These are phyloP conservation scores for Juglanconis juglandina DNA, from an alignment of 2,329 filamentous ascomycete genomes.

Conservation along the genomic window DNA sequence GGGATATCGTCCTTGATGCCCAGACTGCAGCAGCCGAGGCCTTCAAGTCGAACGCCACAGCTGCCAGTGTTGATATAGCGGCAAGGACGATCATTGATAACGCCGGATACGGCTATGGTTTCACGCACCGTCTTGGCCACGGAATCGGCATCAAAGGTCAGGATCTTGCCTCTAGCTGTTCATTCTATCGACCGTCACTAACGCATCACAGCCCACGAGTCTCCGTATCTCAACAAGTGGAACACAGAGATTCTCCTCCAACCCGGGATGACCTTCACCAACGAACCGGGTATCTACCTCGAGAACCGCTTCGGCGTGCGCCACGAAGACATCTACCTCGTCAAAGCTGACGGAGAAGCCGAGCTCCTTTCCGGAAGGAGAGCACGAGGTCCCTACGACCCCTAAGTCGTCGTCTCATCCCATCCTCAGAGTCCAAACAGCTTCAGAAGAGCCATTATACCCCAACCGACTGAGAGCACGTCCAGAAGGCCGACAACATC, in stretches of 20 bases:
- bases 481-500: slow-evolving; percentile 22
- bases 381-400: slow-evolving; percentile 51
- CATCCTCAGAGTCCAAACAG: slow-evolving; percentile 14
- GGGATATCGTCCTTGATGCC: slow-evolving; percentile 60
- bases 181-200: not conserved
- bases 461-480: slow-evolving; percentile 23
- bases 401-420: slow-evolving; percentile 25
- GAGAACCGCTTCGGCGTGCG: slow-evolving; percentile 58
- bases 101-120: slow-evolving; percentile 56
- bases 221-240: slow-evolving; percentile 62
- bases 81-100: slow-evolving; percentile 54
- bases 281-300: slow-evolving; percentile 62
- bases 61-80: slow-evolving; percentile 59
- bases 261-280: slow-evolving; percentile 61
- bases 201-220: slow-evolving; percentile 49
- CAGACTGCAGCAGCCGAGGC: slow-evolving; percentile 52
- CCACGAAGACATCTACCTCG: slow-evolving; percentile 60
- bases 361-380: slow-evolving; percentile 53
- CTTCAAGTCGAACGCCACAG: slow-evolving; percentile 49
- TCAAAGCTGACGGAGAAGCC: slow-evolving; percentile 50
- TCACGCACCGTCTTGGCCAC: slow-evolving; percentile 62
- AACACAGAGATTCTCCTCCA: slow-evolving; percentile 46
- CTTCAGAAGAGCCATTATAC: slow-evolving; percentile 22
- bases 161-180: not conserved
- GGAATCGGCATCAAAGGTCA: slow-evolving; percentile 61